These are phyloP conservation scores for Ceratobasidium theobromae DNA, from an alignment of 1,284 basidiomycete species.

Conservation along the genomic window DNA sequence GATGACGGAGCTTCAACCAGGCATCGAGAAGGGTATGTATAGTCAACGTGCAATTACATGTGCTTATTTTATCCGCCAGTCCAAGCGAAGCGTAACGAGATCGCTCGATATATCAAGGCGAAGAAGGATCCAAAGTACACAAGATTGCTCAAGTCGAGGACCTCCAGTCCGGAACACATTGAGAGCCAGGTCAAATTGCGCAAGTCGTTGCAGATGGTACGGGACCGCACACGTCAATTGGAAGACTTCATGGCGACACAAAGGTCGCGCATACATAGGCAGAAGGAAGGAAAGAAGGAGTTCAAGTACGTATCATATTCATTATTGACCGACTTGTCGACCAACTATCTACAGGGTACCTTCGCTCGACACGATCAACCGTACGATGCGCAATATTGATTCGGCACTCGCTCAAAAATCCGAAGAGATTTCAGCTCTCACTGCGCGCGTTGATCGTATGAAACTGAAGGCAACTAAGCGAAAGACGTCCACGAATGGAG, in stretches of 20 bases:
- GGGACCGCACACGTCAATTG: conserved; percentile 72
- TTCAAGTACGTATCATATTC: conserved; percentile 56
- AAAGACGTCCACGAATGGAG: not conserved
- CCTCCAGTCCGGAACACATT: conserved; percentile 85
- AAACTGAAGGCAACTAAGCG: conserved; percentile 45
- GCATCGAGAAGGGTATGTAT: conserved; percentile 57
- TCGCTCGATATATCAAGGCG: conserved; percentile 71
- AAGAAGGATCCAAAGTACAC: conserved; percentile 75
- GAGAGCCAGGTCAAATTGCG: conserved; percentile 78
- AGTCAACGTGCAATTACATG: not conserved
- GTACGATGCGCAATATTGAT: conserved; percentile 82
- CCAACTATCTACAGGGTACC: conserved; percentile 58
- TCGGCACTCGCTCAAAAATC: conserved; percentile 56
- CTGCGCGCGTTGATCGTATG: conserved; percentile 57
- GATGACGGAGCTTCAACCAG: conserved; percentile 42
- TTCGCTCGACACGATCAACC: conserved; percentile 77
- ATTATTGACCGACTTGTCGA: not conserved
- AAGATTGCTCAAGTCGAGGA: conserved; percentile 74
- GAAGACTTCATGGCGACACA: conserved; percentile 69
- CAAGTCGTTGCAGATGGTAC: conserved; percentile 62
- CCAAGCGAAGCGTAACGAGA: conserved; percentile 71
- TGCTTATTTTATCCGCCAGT: conserved; percentile 47
- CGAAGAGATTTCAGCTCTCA: conserved; percentile 58
- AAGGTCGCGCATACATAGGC: conserved; percentile 67
- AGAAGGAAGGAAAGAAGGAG: conserved; percentile 62